Percentiles rank a stretch among this genome's conserved stretches.
Evolutionary conservation across 208 protist genomes (phyloP).

Genomic region (Willaertia magna): DNA sequence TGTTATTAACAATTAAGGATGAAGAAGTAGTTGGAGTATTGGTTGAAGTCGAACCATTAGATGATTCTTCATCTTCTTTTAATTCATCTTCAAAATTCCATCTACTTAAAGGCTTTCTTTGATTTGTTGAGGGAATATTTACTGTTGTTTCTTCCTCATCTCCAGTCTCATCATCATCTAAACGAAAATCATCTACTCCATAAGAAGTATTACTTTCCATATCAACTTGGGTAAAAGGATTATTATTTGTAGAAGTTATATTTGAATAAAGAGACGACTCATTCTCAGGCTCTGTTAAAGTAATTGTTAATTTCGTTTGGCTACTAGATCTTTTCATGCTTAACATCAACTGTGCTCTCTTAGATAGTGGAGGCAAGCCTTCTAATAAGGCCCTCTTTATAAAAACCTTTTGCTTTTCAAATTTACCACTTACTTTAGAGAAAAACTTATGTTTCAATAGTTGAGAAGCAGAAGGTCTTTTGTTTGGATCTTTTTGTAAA

Average conservation of each 20-base stretch:
- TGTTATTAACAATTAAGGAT: too few species aligned
- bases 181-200: too few species aligned
- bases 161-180: too few species aligned
- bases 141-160: too few species aligned
- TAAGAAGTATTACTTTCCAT: too few species aligned
- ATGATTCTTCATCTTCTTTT: not conserved
- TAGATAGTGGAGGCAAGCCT: not conserved
- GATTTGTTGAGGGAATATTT: too few species aligned
- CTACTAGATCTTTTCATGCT: not conserved
- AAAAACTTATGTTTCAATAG: slow-evolving; percentile 31
- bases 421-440: not conserved
- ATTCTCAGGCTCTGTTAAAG: not conserved
- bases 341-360: not conserved
- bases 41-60: too few species aligned
- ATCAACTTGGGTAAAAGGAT: not conserved
- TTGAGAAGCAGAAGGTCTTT: slow-evolving; percentile 35
- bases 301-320: not conserved
- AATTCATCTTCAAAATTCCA: not conserved
- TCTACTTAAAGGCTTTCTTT: not conserved
- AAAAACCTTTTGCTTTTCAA: not conserved
- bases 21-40: too few species aligned
- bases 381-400: not conserved
- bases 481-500: slow-evolving; percentile 45
- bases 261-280: not conserved
- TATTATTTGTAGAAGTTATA: not conserved